These are phyloP conservation scores for Arthrinium puccinioides DNA, from an alignment of 2,329 filamentous ascomycete genomes.

Conservation along the genomic window DNA sequence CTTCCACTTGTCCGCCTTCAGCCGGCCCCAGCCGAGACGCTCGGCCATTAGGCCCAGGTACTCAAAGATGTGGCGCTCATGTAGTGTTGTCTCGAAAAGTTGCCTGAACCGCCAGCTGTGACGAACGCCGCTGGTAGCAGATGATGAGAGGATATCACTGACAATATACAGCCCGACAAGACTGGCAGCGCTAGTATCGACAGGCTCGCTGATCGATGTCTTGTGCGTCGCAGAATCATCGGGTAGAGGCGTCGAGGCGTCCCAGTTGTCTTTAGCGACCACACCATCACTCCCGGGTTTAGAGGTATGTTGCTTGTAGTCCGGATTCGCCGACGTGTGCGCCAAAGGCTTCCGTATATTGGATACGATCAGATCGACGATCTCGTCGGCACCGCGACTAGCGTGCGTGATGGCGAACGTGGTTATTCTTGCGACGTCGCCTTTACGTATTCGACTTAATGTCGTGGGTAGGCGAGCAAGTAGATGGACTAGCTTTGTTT, in stretches of 20 bases:
- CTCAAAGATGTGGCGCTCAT: constrained; percentile 61
- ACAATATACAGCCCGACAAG: constrained; percentile 74
- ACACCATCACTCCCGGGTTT: constrained; percentile 27
- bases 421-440: constrained; percentile 79
- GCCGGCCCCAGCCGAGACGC: constrained; percentile 67
- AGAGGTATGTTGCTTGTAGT: constrained; percentile 32
- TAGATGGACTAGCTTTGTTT: constrained; percentile 76
- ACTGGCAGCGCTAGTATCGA: constrained; percentile 64
- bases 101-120: constrained; percentile 84
- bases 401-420: constrained; percentile 86
- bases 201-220: constrained; percentile 20
- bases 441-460: constrained; percentile 67
- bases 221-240: constrained; percentile 33
- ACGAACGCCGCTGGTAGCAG: constrained; percentile 67
- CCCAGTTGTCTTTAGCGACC: constrained; percentile 22
- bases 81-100: constrained; percentile 68
- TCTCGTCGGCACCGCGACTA: constrained; percentile 77
- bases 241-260: constrained; percentile 26
- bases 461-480: constrained; percentile 75
- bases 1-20: constrained; percentile 81
- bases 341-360: constrained; percentile 76
- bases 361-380: constrained; percentile 78
- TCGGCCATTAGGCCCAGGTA: constrained; percentile 67
- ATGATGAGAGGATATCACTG: constrained; percentile 71
- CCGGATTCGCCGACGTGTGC: constrained; percentile 63